phyloP scores from a whole-genome alignment of 768 basidiomycete species.

The Piloderma croceum region DNA sequence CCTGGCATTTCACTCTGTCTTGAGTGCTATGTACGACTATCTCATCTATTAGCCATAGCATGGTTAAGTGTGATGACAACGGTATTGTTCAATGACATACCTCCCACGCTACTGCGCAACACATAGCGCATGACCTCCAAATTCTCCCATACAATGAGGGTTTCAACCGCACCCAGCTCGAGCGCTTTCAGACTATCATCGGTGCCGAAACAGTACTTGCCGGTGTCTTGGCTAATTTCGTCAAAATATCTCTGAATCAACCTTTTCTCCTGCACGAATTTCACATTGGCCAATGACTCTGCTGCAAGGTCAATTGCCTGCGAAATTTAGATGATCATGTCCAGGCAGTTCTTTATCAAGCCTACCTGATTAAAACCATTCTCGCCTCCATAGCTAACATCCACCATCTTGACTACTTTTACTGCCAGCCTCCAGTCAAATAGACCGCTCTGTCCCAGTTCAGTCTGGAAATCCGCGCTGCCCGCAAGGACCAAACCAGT shows the following conservation, averaged over 20 bases:
- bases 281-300: constrained; percentile 95
- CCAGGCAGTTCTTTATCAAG: background rate
- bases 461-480: constrained; percentile 98
- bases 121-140: constrained; percentile 84
- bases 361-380: constrained; percentile 98
- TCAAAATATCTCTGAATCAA: constrained; percentile 98
- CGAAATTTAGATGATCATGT: background rate
- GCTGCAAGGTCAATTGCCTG: constrained; percentile 96
- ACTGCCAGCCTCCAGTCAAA: constrained; percentile 84
- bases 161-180: constrained; percentile 95
- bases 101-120: constrained; percentile 88
- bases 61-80: constrained; percentile 28
- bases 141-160: constrained; percentile 98
- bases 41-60: too few relatives aligned
- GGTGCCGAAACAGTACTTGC: constrained; percentile 95
- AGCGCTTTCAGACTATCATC: constrained; percentile 95
- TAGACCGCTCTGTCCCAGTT: constrained; percentile 93
- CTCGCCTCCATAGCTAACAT: constrained; percentile 97
- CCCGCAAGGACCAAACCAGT: constrained; percentile 94
- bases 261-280: constrained; percentile 98
- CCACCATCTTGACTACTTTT: constrained; percentile 96
- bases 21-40: constrained; percentile 71
- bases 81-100: constrained; percentile 31
- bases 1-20: constrained; percentile 87
- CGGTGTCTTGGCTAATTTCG: constrained; percentile 96